Evolutionary conservation across 352 stramenopile genomes (phyloP).

Genomic region (Phytophthora citricola): DNA sequence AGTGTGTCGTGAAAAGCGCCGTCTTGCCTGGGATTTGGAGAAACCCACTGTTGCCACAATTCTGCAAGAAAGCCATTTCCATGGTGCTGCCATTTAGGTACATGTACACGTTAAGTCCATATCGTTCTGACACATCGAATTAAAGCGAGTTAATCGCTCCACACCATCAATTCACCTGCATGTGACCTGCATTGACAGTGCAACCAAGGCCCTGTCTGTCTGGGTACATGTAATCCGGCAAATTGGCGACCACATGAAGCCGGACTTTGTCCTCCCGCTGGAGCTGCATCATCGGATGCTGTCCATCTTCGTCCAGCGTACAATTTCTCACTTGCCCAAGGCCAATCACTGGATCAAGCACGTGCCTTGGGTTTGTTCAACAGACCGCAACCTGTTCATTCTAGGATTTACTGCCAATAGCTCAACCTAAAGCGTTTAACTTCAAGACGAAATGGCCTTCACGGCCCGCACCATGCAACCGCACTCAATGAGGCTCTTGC

Average conservation of each 20-base stretch:
- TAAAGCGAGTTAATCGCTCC: constrained; percentile 16
- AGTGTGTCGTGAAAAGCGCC: constrained; percentile 1
- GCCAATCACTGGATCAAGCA: constrained; percentile 16
- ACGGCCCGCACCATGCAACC: constrained; percentile 15
- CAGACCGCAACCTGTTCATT: constrained; percentile 14
- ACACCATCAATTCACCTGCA: constrained; percentile 16
- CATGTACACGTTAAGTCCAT: not conserved
- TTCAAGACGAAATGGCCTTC: constrained; percentile 25
- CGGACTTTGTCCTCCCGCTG: constrained; percentile 28
- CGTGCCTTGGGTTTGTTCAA: constrained; percentile 5
- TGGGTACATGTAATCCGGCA: not conserved
- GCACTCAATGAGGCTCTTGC: constrained; percentile 15
- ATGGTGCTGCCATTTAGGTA: constrained; percentile 13
- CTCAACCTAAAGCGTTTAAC: constrained; percentile 14
- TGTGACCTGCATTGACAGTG: constrained; percentile 28
- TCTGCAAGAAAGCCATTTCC: constrained; percentile 6
- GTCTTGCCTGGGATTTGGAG: constrained; percentile 24
- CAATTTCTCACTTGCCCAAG: constrained; percentile 15
- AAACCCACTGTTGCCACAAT: constrained; percentile 6
- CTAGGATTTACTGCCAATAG: constrained; percentile 24
- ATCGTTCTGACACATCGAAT: constrained; percentile 1
- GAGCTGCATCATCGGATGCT: constrained; percentile 17
- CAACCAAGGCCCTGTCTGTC: constrained; percentile 10
- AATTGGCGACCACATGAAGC: constrained; percentile 11
- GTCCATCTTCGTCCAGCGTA: constrained; percentile 18